Conservation (phyloP, 345 rosid species). For the Populus deltoides region DNA sequence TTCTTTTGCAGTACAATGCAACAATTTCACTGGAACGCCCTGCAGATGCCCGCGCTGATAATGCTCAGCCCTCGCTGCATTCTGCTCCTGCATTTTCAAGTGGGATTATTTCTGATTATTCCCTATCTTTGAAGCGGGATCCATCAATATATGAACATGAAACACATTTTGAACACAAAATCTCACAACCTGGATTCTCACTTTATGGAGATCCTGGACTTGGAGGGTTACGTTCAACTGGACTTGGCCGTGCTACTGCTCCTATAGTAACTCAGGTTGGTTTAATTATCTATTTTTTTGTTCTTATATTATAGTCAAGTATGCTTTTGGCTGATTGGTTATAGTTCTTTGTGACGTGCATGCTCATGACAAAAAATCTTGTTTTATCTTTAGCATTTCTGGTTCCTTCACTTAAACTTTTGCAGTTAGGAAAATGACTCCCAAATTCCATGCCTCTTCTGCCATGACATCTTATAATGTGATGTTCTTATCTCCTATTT, state of each 20-base stretch:
- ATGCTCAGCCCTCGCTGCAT: slow-evolving; percentile 15
- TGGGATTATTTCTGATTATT: slow-evolving; percentile 31
- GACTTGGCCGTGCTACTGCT: slow-evolving; percentile 26
- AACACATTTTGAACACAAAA: slow-evolving; percentile 22
- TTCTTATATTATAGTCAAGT: not conserved
- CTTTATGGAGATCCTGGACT: slow-evolving; percentile 29
- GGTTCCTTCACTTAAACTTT: not conserved
- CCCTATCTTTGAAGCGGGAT: slow-evolving; percentile 40
- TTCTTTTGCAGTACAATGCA: slow-evolving; percentile 27
- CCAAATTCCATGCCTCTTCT: not conserved
- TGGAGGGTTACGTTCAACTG: slow-evolving; percentile 27
- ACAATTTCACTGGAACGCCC: slow-evolving; percentile 31
- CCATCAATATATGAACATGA: slow-evolving; percentile 35
- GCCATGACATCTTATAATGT: not conserved
- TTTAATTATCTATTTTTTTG: not conserved
- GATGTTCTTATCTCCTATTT: not conserved
- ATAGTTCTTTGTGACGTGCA: not conserved
- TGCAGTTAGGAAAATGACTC: not conserved
- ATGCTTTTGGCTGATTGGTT: not conserved
- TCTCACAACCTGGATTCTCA: slow-evolving; percentile 25
- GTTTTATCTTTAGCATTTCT: not conserved
- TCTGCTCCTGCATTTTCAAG: slow-evolving; percentile 21
- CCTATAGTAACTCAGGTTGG: slow-evolving; percentile 42
- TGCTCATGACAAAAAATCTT: not conserved
- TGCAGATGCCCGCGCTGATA: slow-evolving; percentile 23